Evolutionary conservation across 116 monocot genomes (phyloP).

Genomic region (Dioscorea cayenensis): DNA sequence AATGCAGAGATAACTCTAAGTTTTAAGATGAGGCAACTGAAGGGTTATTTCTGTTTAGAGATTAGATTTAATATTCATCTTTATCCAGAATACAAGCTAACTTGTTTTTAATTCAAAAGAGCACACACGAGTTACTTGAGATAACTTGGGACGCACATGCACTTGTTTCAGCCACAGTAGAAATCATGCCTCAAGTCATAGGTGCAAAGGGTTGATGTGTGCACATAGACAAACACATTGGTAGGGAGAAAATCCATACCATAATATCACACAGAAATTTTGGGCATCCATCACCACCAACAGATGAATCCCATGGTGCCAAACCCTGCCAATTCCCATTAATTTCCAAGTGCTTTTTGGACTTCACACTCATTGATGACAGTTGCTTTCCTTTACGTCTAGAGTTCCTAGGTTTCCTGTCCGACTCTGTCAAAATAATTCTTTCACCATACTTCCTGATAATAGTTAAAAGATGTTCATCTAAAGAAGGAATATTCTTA

Average conservation of each 20-base stretch:
- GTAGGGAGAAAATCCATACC: constrained; percentile 36
- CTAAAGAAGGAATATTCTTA: constrained; percentile 19
- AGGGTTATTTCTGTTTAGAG: not conserved
- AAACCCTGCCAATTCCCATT: constrained; percentile 58
- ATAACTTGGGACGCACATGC: no score
- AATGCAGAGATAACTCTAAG: no score
- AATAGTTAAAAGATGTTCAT: constrained; percentile 26
- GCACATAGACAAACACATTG: not conserved
- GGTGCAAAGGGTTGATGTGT: no score
- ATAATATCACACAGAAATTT: constrained; percentile 99
- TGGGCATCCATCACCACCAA: constrained; percentile 83
- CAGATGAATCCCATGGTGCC: constrained; percentile 74
- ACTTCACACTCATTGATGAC: constrained; percentile 17
- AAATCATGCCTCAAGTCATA: no score
- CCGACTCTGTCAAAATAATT: constrained; percentile 71
- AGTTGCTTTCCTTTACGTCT: constrained; percentile 46
- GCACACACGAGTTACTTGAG: no score
- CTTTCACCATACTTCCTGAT: constrained; percentile 53
- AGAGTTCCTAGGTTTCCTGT: constrained; percentile 52
- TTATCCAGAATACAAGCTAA: no score
- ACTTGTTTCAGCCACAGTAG: not conserved
- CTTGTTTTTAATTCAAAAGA: no score
- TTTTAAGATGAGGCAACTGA: not conserved
- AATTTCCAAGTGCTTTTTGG: constrained; percentile 25
- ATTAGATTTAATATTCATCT: not conserved